A percentile compares a stretch with the other conserved stretches of the same genome.
Conservation (phyloP, 345 rosid genomes). For the Chamaenerion angustifolium region DNA sequence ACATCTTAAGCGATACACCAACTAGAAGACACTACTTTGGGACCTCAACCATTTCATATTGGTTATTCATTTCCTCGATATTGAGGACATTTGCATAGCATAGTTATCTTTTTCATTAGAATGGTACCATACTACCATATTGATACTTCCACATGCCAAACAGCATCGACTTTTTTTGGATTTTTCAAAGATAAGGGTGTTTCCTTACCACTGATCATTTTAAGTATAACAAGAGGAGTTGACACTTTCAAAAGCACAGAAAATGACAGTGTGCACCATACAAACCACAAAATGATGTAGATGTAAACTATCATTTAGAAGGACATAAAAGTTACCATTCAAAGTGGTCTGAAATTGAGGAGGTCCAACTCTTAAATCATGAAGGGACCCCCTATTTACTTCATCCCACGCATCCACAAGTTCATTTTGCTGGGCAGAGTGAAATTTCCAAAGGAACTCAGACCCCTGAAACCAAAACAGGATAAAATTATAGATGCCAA, state of each 20-base stretch:
- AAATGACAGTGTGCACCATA: not conserved
- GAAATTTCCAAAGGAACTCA: slow-evolving; percentile 61
- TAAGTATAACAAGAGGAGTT: not conserved
- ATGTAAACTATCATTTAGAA: not conserved
- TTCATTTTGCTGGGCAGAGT: slow-evolving; percentile 54
- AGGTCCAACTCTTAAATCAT: slow-evolving; percentile 18
- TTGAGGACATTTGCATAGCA: too few species aligned
- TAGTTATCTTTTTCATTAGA: too few species aligned
- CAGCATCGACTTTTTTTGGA: too few species aligned
- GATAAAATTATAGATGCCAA: not conserved
- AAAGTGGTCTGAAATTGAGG: slow-evolving; percentile 40
- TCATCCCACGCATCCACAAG: slow-evolving; percentile 78
- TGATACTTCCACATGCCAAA: too few species aligned
- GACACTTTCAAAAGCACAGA: not conserved
- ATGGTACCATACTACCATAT: too few species aligned
- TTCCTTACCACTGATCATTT: not conserved
- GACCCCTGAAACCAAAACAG: slow-evolving; percentile 35
- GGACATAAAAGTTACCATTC: slow-evolving; percentile 37
- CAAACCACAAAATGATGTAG: not conserved
- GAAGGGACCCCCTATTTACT: slow-evolving; percentile 34
- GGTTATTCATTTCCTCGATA: too few species aligned
- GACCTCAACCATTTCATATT: too few species aligned
- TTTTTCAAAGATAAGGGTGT: too few species aligned
- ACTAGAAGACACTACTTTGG: too few species aligned
- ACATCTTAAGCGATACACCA: too few species aligned